Evolutionary conservation across 1,139 yeast genomes (phyloP), one percentile per base, ranked within the genome.

Genomic region (Citeromyces hawaiiensis): DNA sequence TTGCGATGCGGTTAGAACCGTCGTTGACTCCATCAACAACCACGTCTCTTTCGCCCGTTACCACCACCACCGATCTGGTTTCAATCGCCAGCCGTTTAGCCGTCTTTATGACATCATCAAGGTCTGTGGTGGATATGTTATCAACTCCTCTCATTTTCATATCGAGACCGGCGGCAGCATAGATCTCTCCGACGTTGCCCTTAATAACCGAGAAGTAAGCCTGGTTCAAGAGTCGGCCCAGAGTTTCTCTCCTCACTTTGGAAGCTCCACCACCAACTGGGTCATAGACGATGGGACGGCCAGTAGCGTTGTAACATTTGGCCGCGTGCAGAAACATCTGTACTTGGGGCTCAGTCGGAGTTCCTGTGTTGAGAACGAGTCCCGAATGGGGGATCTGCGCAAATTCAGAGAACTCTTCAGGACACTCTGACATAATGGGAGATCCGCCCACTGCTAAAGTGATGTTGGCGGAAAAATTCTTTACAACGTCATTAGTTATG

Each of bases 181-280:
- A 53, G 11, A 88, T 81, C 51, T 88, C 97, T n/a, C 93, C 87
- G 10, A 75, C 70, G 52, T 88, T 88, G 1, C 96, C 96, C 56
- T 88, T 86, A 47, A 87, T 77, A 14, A 86, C 87, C 1, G 82
- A 61, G 41, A 73, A 68, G 38, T 73, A 72, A 1, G 87, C 88
- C 3, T 61, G 52, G 37, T 76, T 67, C 34, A 87, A 56, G 9
- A 86, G 50, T 1, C 55, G 52, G 30, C 63, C 57, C 40, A 77
- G 69, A 23, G 76, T 63, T 3, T 57, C 53, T 31, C 65, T 60
- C 43, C 97, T 64, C 8, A 75, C 70, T 2, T 52, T 46, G 0
- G 95, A 70, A 0, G 96, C 96, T 23, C 95, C 95, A 35, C 81
- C 86, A 1, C 91, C 97, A 11, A 88, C 96, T 0, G 96, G 97